Percentiles rank a stretch among this genome's conserved stretches.
phyloP scores from a whole-genome alignment of 2,329 filamentous ascomycete species.

The Emmonsia crescens region DNA sequence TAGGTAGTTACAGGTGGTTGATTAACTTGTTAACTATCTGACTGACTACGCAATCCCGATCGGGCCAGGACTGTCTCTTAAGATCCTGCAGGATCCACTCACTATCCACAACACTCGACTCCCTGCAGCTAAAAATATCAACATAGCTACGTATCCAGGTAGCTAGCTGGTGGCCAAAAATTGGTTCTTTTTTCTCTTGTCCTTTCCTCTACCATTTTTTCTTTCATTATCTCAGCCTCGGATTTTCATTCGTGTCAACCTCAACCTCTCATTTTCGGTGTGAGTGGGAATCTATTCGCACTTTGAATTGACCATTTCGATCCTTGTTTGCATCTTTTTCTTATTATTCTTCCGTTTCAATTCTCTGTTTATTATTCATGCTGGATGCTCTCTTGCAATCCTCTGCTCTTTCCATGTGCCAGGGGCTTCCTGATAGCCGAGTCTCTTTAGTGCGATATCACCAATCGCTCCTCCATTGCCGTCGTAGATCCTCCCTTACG shows the following conservation, averaged over 20 bases:
- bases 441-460: not conserved
- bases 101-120: not conserved
- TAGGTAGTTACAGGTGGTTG: too few species aligned
- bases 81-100: not conserved
- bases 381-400: not conserved
- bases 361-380: not conserved
- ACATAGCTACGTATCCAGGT: not conserved
- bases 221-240: not conserved
- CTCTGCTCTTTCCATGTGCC: not conserved
- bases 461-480: not conserved
- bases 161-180: not conserved
- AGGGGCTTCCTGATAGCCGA: not conserved
- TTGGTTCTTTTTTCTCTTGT: not conserved
- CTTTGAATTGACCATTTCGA: not conserved
- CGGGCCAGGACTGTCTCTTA: not conserved
- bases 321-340: not conserved
- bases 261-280: not conserved
- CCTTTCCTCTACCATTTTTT: not conserved
- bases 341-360: not conserved
- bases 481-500: not conserved
- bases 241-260: not conserved
- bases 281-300: not conserved
- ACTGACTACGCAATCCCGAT: not conserved
- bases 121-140: too few species aligned
- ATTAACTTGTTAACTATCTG: not conserved